Conservation (phyloP, 176 grass and related monocot genomes). For the sorghum (Sorghum bicolor) region Sorghum_bicolor_NCBIv3 NC_012873.2:59553501-59554000, state of each 20-base stretch:
- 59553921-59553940: slow-evolving; percentile 72
- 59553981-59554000: slow-evolving; percentile 42
- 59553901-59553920: slow-evolving; percentile 79
- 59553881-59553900: background rate
- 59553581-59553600: background rate
- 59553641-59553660: background rate
- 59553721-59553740: slow-evolving; percentile 87
- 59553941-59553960: slow-evolving; percentile 67
- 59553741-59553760: slow-evolving; percentile 59
- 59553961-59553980: slow-evolving; percentile 90
- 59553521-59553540: slow-evolving; percentile 57
- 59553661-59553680: slow-evolving; percentile 98
- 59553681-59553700: slow-evolving; percentile 92
- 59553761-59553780: slow-evolving; percentile 77
- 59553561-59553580: background rate
- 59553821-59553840: background rate
- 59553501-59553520: slow-evolving; percentile 58
- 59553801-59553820: background rate
- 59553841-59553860: too few relatives aligned
- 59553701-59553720: slow-evolving; percentile 75
- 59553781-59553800: background rate
- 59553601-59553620: background rate
- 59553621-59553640: background rate
- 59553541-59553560: slow-evolving; percentile 72
- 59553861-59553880: background rate